Percentiles rank a stretch among this genome's conserved stretches.
These are phyloP conservation scores for Daldinia decipiens DNA, from an alignment of 495 filamentous ascomycete species.

Conservation along the genomic window DNA sequence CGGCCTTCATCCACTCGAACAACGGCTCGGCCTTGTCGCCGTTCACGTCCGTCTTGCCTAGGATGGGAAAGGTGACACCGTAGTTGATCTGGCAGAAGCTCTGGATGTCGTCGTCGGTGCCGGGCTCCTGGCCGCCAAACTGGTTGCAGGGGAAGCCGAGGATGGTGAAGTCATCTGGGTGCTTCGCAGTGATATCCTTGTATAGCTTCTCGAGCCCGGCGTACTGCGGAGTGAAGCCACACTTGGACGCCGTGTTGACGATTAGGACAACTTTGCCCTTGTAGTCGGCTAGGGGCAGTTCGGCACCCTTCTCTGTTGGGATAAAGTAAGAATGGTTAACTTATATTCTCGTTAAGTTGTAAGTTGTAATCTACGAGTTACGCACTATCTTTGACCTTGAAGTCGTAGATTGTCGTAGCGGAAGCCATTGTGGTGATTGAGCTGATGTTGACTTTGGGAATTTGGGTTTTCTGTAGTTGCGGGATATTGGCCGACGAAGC, in stretches of 20 bases:
- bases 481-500: conserved; percentile 24
- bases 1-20: conserved; percentile 87
- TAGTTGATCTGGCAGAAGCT: conserved; percentile 94
- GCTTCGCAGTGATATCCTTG: conserved; percentile 72
- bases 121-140: conserved; percentile 91
- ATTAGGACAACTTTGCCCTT: conserved; percentile 92
- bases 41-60: conserved; percentile 94
- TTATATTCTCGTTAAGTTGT: background rate
- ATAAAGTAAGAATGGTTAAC: conserved; percentile 13
- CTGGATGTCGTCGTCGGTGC: conserved; percentile 89
- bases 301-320: conserved; percentile 74
- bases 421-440: conserved; percentile 75
- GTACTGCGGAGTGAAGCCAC: conserved; percentile 98
- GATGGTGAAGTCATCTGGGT: conserved; percentile 82
- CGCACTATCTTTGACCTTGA: conserved; percentile 84
- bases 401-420: conserved; percentile 90
- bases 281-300: conserved; percentile 73
- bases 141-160: conserved; percentile 99
- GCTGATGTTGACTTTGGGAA: conserved; percentile 4
- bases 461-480: conserved; percentile 13
- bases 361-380: conserved; percentile 26
- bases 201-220: conserved; percentile 90
- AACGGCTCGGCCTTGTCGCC: conserved; percentile 82
- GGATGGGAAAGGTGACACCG: conserved; percentile 90
- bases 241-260: conserved; percentile 99